Percentiles rank a stretch among this genome's conserved stretches.
phyloP scores from a whole-genome alignment of 331 rosid species.

The Cydonia oblonga region DNA sequence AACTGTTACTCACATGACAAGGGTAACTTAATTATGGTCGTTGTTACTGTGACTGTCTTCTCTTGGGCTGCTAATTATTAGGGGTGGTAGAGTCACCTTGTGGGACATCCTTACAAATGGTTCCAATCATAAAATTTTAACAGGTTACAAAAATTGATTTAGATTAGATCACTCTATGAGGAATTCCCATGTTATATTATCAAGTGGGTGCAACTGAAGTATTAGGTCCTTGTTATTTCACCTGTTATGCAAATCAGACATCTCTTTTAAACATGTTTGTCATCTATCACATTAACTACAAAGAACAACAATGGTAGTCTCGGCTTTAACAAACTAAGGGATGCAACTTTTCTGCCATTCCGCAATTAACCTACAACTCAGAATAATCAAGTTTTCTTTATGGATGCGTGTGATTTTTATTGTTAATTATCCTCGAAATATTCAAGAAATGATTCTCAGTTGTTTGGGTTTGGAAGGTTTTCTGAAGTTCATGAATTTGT shows the following conservation, averaged over 20 bases:
- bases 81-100: not conserved
- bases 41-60: not conserved
- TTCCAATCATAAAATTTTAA: not conserved
- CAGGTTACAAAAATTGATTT: not conserved
- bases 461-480: constrained; percentile 29
- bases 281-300: not conserved
- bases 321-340: not conserved
- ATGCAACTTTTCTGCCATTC: not conserved
- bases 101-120: not conserved
- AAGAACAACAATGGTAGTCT: not conserved
- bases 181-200: no score
- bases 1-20: not conserved
- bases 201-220: not conserved
- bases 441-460: not conserved
- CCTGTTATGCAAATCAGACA: not conserved
- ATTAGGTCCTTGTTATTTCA: not conserved
- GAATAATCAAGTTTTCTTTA: not conserved
- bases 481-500: constrained; percentile 62
- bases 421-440: not conserved
- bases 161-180: no score
- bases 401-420: not conserved
- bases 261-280: not conserved
- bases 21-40: not conserved
- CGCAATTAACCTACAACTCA: not conserved
- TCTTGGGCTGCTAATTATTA: not conserved